Percentiles rank a stretch among this genome's conserved stretches.
Evolutionary conservation across 148 eudicot species (phyloP).

Genomic region (Beta vulgaris): DNA sequence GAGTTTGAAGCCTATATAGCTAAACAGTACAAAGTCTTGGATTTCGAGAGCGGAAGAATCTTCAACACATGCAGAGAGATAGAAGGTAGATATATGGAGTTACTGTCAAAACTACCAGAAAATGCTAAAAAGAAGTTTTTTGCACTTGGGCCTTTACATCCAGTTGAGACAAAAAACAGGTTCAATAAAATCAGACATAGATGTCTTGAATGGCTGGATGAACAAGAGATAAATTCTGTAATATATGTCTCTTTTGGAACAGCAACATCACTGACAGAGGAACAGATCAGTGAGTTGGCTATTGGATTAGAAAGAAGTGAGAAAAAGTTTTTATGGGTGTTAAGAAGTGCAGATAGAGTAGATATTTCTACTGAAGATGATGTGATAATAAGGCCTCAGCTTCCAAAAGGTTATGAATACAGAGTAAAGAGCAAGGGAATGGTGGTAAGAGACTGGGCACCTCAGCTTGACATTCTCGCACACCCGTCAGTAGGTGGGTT

Average conservation of each 20-base stretch:
- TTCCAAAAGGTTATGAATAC: not conserved
- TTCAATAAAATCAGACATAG: not conserved
- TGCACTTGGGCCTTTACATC: not conserved
- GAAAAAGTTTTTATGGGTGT: not conserved
- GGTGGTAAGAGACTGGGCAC: slow-evolving; percentile 1
- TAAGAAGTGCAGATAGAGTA: not conserved
- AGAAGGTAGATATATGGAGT: not conserved
- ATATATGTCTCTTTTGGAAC: not conserved
- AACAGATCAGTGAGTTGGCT: not conserved
- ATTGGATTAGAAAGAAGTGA: not conserved
- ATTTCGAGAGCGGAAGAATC: not conserved
- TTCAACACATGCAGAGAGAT: not conserved
- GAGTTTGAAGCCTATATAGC: not conserved
- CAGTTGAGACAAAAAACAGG: not conserved
- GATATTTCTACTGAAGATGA: not conserved
- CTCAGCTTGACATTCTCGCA: not conserved
- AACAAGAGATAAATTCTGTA: not conserved
- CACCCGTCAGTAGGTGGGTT: not conserved
- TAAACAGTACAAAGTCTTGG: not conserved
- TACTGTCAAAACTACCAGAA: not conserved
- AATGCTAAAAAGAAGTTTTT: not conserved
- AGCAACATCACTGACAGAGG: not conserved
- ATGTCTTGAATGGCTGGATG: not conserved
- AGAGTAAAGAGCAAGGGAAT: not conserved
- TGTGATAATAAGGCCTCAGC: not conserved